Conservation (phyloP, 148 eudicot species). For the Drosera capensis region DNA sequence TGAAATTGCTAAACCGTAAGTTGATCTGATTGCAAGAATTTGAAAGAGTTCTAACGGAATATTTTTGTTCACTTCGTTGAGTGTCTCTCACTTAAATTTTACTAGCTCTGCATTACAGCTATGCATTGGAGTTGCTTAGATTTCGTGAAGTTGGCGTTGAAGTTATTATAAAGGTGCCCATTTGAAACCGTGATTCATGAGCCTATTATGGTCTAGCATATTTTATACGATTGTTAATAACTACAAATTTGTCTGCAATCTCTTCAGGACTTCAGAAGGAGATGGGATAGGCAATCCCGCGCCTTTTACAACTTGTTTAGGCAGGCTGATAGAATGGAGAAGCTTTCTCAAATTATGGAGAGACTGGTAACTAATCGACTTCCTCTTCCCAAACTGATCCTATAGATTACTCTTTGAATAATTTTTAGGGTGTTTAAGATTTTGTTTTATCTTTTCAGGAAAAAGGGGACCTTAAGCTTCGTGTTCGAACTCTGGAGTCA, state of each 20-base stretch:
- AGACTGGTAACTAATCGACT: constrained; percentile 47
- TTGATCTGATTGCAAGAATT: constrained; percentile 2
- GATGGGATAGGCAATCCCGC: constrained; percentile 87
- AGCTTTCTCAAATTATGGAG: constrained; percentile 61
- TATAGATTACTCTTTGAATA: neutral
- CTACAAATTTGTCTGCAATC: neutral
- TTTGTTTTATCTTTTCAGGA: constrained; percentile 28
- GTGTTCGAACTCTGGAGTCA: constrained; percentile 89
- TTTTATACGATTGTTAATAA: constrained; percentile 1
- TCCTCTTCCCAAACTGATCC: neutral
- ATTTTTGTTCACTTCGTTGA: too few relatives aligned
- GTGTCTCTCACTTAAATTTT: neutral
- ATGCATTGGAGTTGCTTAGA: constrained; percentile 84
- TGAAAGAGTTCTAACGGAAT: neutral
- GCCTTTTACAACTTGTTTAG: constrained; percentile 90
- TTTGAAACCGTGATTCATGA: constrained; percentile 1
- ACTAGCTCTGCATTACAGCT: constrained; percentile 28
- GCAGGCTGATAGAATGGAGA: constrained; percentile 91
- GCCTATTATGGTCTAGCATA: constrained; percentile 1
- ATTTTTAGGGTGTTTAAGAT: constrained; percentile 1
- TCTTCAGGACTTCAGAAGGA: constrained; percentile 74
- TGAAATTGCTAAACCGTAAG: constrained; percentile 98
- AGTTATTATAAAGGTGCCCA: constrained; percentile 62
- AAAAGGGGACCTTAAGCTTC: constrained; percentile 95
- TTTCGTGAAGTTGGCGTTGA: constrained; percentile 97